Evolutionary conservation across 345 rosid species (phyloP).

Genomic region (Eucalyptus regnans): DNA sequence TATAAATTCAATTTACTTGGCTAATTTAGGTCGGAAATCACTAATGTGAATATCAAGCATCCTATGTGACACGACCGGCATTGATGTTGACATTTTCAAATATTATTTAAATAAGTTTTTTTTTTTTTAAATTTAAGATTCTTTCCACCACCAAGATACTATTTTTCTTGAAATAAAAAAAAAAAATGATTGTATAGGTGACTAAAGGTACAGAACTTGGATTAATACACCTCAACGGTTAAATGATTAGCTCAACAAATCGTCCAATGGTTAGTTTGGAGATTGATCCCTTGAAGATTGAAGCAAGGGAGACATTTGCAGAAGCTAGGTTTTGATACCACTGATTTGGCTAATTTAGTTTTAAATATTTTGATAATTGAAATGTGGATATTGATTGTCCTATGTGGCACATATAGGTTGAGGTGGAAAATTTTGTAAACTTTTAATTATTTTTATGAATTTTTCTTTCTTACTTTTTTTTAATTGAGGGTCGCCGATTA

Average conservation of each 20-base stretch:
- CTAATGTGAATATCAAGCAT: rapidly evolving
- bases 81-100: too few species aligned
- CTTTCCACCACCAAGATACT: neutral
- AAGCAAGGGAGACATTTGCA: neutral
- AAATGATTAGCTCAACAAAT: neutral
- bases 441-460: too few species aligned
- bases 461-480: neutral
- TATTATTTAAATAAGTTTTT: too few species aligned
- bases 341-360: too few species aligned
- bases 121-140: neutral
- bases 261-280: neutral
- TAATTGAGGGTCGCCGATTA: rapidly evolving
- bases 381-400: neutral
- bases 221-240: too few species aligned
- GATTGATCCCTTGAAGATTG: too few species aligned
- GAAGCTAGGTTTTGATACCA: neutral
- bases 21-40: too few species aligned
- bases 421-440: neutral
- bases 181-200: neutral
- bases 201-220: neutral
- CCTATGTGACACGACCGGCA: rapidly evolving
- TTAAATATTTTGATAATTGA: neutral
- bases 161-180: neutral
- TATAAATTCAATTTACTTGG: too few species aligned
- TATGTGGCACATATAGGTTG: too few species aligned